Base-by-base conservation (phyloP, 345 rosid species). In the Moricandia arvensis region DNA sequence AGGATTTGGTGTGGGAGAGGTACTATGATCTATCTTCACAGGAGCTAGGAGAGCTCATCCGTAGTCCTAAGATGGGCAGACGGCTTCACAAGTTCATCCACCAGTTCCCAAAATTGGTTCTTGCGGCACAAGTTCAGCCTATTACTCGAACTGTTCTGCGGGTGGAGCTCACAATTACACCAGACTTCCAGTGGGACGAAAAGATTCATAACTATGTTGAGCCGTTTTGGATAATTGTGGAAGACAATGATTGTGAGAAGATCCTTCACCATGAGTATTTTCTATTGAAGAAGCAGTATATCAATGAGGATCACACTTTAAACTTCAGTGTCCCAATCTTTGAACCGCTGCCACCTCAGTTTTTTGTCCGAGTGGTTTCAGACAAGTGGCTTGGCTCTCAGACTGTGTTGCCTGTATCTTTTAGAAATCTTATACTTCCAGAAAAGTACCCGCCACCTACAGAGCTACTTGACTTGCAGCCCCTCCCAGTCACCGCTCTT, bases 391-490 rank as follows among this genome's bases (percentile, higher is more conserved):
- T 92, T 68, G 96, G 93, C 38, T 90, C 99, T 11, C 96, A 90
- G 73, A 87, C 97, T 70, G 91, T 90, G 82, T 77, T 92, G 65
- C 97, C 97, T 18, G 83, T 95, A 68, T 92, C 97, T 72, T 95
- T 95, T 84, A 85, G 94, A 80, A 97, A 95, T 71, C 97, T 95
- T 47, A 92, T 92, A 76, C 90, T 95, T 59, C 99, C 99, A 27
- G 97, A 95, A 78, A 95, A 95, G 85, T 88, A 89, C 77, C 97
- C 97, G 47, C 97, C 97, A n/a, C 97, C 97, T 4, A 95, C 97
- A 8, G 97, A 95, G 85, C 82, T 95, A 26, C 77, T 95, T 71
- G 99, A 95, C 78, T 85, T 95, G 85, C 97, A 89, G 62, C 99
- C 97, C 26, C 81, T 95, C 31, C 97, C 99, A 10, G 99, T 95